Evolutionary conservation across 176 grass and related monocot species (phyloP).

Genomic region (Carex myosuroides): DNA sequence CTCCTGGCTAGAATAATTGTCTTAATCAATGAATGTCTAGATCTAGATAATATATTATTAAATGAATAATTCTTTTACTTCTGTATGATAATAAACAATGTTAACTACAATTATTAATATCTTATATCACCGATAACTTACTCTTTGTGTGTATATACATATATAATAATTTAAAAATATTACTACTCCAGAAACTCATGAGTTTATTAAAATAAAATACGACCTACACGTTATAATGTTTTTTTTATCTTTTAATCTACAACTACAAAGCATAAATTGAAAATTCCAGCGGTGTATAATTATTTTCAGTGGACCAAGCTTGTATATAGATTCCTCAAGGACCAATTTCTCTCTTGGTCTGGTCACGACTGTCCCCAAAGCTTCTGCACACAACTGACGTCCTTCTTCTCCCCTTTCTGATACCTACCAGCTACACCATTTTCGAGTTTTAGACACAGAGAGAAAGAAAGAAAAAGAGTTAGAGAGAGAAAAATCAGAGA

Average conservation of each 20-base stretch:
- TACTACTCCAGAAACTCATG: too few relatives aligned
- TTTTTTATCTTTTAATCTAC: background rate
- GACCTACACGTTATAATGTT: too few relatives aligned
- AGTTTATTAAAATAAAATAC: too few relatives aligned
- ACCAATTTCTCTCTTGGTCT: conserved; percentile 15
- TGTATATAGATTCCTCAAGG: background rate
- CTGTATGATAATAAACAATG: background rate
- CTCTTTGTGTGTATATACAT: too few relatives aligned
- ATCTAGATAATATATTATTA: background rate
- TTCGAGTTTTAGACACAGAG: background rate
- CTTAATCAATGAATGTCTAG: background rate
- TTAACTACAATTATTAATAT: background rate
- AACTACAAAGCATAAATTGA: background rate
- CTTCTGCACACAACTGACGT: conserved; percentile 24
- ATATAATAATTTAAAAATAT: too few relatives aligned
- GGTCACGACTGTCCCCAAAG: conserved; percentile 28
- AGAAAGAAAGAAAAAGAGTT: background rate
- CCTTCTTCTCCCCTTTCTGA: background rate
- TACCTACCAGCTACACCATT: background rate
- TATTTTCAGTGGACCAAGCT: background rate
- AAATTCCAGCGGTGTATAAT: background rate
- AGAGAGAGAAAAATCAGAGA: background rate
- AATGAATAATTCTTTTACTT: background rate
- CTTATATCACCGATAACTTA: background rate
- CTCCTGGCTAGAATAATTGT: background rate